Percentiles rank a stretch among this genome's conserved stretches.
These are phyloP conservation scores for Lactarius psammicola DNA, from an alignment of 768 basidiomycete species.

Conservation along the genomic window DNA sequence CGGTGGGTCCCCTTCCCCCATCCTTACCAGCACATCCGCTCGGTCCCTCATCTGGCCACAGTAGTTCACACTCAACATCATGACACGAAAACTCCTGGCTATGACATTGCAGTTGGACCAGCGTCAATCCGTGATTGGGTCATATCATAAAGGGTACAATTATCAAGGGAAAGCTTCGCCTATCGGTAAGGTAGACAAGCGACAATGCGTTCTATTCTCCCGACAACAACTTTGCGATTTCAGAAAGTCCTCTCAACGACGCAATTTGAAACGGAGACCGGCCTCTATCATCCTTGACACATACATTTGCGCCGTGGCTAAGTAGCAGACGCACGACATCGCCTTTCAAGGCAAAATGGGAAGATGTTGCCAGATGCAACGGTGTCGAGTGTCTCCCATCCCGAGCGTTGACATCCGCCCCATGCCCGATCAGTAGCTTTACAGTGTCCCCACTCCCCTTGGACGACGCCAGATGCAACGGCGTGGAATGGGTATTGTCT, in stretches of 20 bases:
- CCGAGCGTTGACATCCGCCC: neutral
- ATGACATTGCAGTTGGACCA: no score
- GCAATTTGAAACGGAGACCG: neutral
- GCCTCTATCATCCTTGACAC: neutral
- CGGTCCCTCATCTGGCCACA: no score
- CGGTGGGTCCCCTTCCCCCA: no score
- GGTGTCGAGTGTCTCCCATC: neutral
- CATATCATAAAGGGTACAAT: no score
- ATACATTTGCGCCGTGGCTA: neutral
- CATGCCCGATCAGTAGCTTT: neutral
- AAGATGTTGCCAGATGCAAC: neutral
- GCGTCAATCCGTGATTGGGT: no score
- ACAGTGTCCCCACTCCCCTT: neutral
- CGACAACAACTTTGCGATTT: neutral
- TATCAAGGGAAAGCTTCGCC: neutral
- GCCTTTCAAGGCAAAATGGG: neutral
- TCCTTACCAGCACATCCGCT: no score
- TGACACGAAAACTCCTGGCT: no score
- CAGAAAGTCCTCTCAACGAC: neutral
- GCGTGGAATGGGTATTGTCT: neutral
- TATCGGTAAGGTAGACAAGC: neutral
- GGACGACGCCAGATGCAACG: neutral
- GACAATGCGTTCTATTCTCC: neutral
- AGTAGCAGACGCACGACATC: neutral
- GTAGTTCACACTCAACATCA: no score